These are phyloP conservation scores for Pyrenophora seminiperda DNA, from an alignment of 2,329 filamentous ascomycete species.

Conservation along the genomic window DNA sequence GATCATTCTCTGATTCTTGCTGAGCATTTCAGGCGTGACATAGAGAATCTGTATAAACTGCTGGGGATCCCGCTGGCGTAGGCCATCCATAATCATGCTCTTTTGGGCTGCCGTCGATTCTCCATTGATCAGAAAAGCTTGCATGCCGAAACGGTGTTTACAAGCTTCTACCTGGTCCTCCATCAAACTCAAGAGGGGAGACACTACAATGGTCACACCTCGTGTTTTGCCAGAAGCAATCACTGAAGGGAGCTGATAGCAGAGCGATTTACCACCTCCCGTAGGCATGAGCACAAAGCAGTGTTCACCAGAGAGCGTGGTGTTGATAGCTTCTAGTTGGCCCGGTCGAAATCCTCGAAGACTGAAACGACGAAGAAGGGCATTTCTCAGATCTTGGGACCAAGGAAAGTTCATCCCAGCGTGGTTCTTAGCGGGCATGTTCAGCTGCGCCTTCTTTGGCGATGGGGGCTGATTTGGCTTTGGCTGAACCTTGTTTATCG, in stretches of 20 bases:
- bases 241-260: constrained; percentile 92
- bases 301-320: constrained; percentile 84
- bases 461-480: constrained; percentile 26
- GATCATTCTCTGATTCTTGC: constrained; percentile 74
- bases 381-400: constrained; percentile 82
- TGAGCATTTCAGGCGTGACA: constrained; percentile 96
- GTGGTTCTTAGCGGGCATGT: constrained; percentile 38
- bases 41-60: constrained; percentile 85
- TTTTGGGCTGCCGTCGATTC: constrained; percentile 70
- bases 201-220: constrained; percentile 93
- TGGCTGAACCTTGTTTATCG: constrained; percentile 25
- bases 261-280: constrained; percentile 93
- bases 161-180: constrained; percentile 87
- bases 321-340: constrained; percentile 94
- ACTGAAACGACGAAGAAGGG: constrained; percentile 81
- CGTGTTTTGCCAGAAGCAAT: constrained; percentile 78
- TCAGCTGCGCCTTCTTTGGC: constrained; percentile 36
- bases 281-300: constrained; percentile 98
- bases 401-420: constrained; percentile 63
- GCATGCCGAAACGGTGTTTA: constrained; percentile 72
- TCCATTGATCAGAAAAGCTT: constrained; percentile 81
- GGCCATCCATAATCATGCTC: constrained; percentile 66
- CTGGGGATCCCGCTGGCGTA: constrained; percentile 70
- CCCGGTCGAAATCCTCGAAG: constrained; percentile 87
- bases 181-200: constrained; percentile 93